A percentile compares a stretch with the other conserved stretches of the same genome.
Evolutionary conservation across 345 rosid species (phyloP).

Genomic region (Reutealis trisperma): DNA sequence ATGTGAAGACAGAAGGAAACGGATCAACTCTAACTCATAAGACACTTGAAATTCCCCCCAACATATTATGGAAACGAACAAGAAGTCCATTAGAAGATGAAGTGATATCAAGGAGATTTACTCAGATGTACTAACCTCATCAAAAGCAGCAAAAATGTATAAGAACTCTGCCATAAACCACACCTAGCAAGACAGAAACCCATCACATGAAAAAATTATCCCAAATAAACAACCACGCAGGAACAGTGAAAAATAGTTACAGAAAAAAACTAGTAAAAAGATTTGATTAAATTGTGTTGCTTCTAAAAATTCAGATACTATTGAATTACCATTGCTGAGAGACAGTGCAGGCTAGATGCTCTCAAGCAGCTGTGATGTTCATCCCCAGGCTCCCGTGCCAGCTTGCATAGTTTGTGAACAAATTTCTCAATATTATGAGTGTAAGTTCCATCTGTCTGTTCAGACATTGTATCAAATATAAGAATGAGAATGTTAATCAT

Average conservation of each 20-base stretch:
- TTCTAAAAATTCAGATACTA: not conserved
- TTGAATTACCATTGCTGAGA: constrained; percentile 80
- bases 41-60: not conserved
- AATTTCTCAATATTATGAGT: constrained; percentile 72
- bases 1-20: not conserved
- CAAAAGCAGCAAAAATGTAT: constrained; percentile 67
- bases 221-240: not conserved
- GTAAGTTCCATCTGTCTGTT: constrained; percentile 82
- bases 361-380: constrained; percentile 50
- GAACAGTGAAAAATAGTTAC: not conserved
- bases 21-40: not conserved
- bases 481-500: not conserved
- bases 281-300: not conserved
- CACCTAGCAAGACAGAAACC: constrained; percentile 50
- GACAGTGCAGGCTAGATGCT: constrained; percentile 88
- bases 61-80: constrained; percentile 1
- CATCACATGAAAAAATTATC: not conserved
- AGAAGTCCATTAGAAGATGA: constrained; percentile 1
- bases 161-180: constrained; percentile 92
- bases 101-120: constrained; percentile 1
- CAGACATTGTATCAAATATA: constrained; percentile 16
- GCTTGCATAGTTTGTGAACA: constrained; percentile 62
- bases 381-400: constrained; percentile 58
- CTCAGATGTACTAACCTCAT: constrained; percentile 54
- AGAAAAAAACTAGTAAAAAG: no score